Conservation (phyloP, 106 monocot species). For the Dioscorea zingiberensis region DNA sequence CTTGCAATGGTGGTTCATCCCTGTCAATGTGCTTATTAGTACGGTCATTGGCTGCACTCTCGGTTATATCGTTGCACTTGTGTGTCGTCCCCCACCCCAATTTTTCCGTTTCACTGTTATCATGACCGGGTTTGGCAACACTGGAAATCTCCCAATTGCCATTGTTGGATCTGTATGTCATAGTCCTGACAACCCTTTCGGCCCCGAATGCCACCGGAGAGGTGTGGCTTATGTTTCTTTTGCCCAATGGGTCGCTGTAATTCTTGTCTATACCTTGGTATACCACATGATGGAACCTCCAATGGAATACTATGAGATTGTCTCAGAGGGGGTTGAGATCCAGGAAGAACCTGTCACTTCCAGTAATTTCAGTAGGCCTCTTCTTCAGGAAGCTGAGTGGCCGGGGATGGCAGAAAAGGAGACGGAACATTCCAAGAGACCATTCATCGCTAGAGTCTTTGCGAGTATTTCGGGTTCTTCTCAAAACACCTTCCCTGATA, state of each 20-base stretch:
- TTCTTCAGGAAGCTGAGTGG: conserved; percentile 75
- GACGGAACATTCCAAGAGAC: conserved; percentile 54
- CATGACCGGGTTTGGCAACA: conserved; percentile 93
- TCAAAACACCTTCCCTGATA: conserved; percentile 43
- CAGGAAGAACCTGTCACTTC: conserved; percentile 2
- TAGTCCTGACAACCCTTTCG: conserved; percentile 63
- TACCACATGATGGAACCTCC: conserved; percentile 99
- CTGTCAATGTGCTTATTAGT: conserved; percentile 73
- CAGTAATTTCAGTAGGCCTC: conserved; percentile 38
- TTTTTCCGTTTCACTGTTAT: conserved; percentile 77
- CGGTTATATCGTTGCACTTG: conserved; percentile 59
- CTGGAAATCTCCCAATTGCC: conserved; percentile 87
- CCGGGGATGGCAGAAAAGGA: conserved; percentile 65
- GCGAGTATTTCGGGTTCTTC: conserved; percentile 57
- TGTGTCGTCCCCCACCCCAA: conserved; percentile 76
- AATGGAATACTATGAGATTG: conserved; percentile 66
- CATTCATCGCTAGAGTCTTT: conserved; percentile 69
- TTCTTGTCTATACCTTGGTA: conserved; percentile 85
- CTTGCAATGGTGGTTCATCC: conserved; percentile 84
- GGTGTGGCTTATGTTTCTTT: conserved; percentile 87
- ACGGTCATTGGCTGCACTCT: conserved; percentile 66
- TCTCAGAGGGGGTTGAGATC: conserved; percentile 31
- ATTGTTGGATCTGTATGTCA: conserved; percentile 90
- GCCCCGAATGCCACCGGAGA: conserved; percentile 43
- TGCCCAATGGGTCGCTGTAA: conserved; percentile 93